Evolutionary conservation across 2,329 filamentous ascomycete genomes (phyloP), one percentile per base, ranked within the genome.

Genomic region (Talaromyces pinophilus): DNA sequence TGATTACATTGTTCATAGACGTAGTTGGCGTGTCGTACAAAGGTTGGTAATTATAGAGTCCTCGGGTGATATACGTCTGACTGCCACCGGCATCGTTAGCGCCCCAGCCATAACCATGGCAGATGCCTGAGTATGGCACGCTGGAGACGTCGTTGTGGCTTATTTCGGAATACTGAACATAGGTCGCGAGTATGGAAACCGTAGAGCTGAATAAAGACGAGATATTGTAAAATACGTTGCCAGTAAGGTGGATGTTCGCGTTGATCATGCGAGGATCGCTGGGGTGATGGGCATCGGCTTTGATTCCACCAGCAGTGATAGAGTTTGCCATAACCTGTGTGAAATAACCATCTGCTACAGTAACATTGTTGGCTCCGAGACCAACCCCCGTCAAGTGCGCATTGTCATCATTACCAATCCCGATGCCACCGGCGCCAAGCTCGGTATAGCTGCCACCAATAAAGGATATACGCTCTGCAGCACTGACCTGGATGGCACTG

Each of bases 91-190:
- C 52, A n/a, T 55, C 52, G 30, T 55, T 55, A 30, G 52, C 5
- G n/a, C 52, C 52, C 52, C 52, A 55, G n/a, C 52, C 52, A 55
- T 55, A 55, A 35, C 52, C 52, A 35, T 55, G 52, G 52, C 52
- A 55, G 25, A 55, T 55, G 30, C 52, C 52, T 19, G 52, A 55
- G 30, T 55, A 55, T 10, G 52, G 52, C 11, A 55, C 52, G 28
- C 25, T 55, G 52, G 6, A 35, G 30, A 55, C 30, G 30, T 55
- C 52, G 28, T 55, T 55, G 28, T 55, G 52, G 52, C 25, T 55
- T 30, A 55, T 55, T 35, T 55, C 52, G n/a, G 52, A 55, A 33
- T 33, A 55, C 4, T 55, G 52, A n/a, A 55, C 28, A 5, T 55
- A 55, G 28, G 52, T 30, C 6, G n/a, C 52, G 10, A 55, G 30